These are phyloP conservation scores for Gaeumannomyces tritici DNA, from an alignment of 2,329 filamentous ascomycete genomes.

Conservation along the genomic window DNA sequence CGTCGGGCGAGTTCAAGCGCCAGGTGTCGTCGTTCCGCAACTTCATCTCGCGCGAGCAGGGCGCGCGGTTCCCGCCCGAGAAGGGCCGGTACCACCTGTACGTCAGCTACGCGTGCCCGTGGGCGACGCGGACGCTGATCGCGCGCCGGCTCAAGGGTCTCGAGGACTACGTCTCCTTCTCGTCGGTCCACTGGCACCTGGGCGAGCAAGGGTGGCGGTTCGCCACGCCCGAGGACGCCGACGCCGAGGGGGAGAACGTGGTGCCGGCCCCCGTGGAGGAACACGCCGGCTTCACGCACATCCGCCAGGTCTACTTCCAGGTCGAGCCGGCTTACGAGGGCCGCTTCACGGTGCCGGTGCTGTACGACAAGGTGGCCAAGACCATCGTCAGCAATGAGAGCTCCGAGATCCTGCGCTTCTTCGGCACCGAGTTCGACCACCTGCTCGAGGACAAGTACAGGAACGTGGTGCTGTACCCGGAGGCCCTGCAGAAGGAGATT, in stretches of 20 bases:
- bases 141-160: conserved; percentile 85
- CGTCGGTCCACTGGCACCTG: conserved; percentile 91
- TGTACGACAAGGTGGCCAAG: conserved; percentile 69
- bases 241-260: conserved; percentile 51
- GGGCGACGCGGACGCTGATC: conserved; percentile 85
- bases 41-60: conserved; percentile 63
- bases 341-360: conserved; percentile 78
- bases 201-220: conserved; percentile 71
- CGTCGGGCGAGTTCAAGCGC: conserved; percentile 86
- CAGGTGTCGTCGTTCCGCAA: conserved; percentile 75
- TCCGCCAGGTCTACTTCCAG: conserved; percentile 73
- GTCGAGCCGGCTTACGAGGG: conserved; percentile 63
- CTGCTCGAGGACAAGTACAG: conserved; percentile 51
- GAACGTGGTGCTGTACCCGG: conserved; percentile 58
- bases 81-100: conserved; percentile 91
- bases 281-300: conserved; percentile 57
- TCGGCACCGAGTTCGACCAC: conserved; percentile 73
- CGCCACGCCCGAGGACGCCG: conserved; percentile 48
- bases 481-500: conserved; percentile 54
- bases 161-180: conserved; percentile 70
- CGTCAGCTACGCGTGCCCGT: conserved; percentile 88
- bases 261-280: conserved; percentile 59
- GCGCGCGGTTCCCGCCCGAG: conserved; percentile 72
- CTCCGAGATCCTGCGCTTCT: conserved; percentile 86
- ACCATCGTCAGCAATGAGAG: conserved; percentile 88